A percentile compares a stretch with the other conserved stretches of the same genome.
These are phyloP conservation scores for Petrea volubilis DNA, from an alignment of 257 asterid species.

Conservation along the genomic window DNA sequence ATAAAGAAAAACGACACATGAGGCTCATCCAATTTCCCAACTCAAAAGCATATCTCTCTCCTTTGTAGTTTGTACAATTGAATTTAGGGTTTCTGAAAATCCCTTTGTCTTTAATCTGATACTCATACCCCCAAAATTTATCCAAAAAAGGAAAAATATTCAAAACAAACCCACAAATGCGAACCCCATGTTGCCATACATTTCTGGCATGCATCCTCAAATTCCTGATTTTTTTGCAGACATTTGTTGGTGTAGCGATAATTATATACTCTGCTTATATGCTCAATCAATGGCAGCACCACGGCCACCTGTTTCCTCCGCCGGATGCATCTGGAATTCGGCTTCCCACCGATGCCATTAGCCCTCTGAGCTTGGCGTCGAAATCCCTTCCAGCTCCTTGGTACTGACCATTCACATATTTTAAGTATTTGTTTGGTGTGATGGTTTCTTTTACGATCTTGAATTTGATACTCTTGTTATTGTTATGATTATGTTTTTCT, in stretches of 20 bases:
- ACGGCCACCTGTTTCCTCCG: slow-evolving; percentile 25
- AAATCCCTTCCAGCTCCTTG: slow-evolving; percentile 68
- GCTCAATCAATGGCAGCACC: slow-evolving; percentile 69
- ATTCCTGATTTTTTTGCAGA: slow-evolving; percentile 70
- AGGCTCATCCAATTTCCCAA: too few relatives aligned
- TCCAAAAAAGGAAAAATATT: neutral
- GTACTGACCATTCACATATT: slow-evolving; percentile 27
- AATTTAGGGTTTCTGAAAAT: neutral
- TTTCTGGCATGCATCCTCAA: slow-evolving; percentile 63
- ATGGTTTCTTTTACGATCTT: neutral
- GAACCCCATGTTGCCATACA: slow-evolving; percentile 62
- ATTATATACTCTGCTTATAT: slow-evolving; percentile 57
- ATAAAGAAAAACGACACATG: too few relatives aligned
- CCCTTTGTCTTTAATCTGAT: neutral
- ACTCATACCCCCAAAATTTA: neutral
- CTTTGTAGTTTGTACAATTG: neutral
- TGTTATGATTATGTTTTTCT: neutral
- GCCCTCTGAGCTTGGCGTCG: slow-evolving; percentile 14
- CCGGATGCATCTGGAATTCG: slow-evolving; percentile 22
- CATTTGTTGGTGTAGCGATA: slow-evolving; percentile 66
- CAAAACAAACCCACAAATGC: slow-evolving; percentile 38
- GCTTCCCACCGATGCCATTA: slow-evolving; percentile 23
- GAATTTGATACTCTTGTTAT: slow-evolving; percentile 1
- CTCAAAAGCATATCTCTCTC: neutral
- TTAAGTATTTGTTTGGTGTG: neutral